A percentile compares a stretch with the other conserved stretches of the same genome.
phyloP scores from a whole-genome alignment of 768 basidiomycete genomes.

The Cubamyces lactineus region DNA sequence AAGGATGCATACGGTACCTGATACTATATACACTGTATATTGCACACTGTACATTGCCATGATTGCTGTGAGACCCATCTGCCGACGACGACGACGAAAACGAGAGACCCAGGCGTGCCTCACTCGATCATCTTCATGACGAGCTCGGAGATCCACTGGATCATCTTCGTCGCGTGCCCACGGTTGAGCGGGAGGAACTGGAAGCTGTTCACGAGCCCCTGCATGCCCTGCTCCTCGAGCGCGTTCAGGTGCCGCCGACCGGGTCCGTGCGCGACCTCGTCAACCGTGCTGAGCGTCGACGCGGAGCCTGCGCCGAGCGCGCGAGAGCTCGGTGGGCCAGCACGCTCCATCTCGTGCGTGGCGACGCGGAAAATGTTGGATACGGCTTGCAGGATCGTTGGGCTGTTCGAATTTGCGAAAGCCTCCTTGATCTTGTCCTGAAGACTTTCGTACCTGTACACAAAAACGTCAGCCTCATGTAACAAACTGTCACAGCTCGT shows the following conservation, averaged over 20 bases:
- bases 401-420: slow-evolving; percentile 72
- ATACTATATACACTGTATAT: slow-evolving; percentile 6
- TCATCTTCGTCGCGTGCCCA: slow-evolving; percentile 53
- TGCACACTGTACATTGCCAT: slow-evolving; percentile 9
- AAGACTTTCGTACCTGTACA: slow-evolving; percentile 68
- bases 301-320: slow-evolving; percentile 47
- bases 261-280: slow-evolving; percentile 53
- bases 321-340: slow-evolving; percentile 39
- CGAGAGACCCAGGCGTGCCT: not conserved
- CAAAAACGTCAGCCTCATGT: slow-evolving; percentile 17
- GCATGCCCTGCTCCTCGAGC: slow-evolving; percentile 74
- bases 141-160: slow-evolving; percentile 75
- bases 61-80: too few species aligned
- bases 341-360: slow-evolving; percentile 54
- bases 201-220: slow-evolving; percentile 73
- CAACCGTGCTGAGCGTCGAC: slow-evolving; percentile 65
- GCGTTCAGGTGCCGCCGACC: slow-evolving; percentile 58
- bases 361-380: slow-evolving; percentile 78
- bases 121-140: slow-evolving; percentile 55
- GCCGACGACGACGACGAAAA: not conserved
- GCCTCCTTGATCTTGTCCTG: slow-evolving; percentile 76
- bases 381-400: slow-evolving; percentile 67
- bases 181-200: slow-evolving; percentile 61
- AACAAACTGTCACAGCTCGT: not conserved
- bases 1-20: slow-evolving; percentile 5